Base-by-base conservation (phyloP, 2,329 filamentous ascomycete genomes). In the Pseudopithomyces maydicus region DNA sequence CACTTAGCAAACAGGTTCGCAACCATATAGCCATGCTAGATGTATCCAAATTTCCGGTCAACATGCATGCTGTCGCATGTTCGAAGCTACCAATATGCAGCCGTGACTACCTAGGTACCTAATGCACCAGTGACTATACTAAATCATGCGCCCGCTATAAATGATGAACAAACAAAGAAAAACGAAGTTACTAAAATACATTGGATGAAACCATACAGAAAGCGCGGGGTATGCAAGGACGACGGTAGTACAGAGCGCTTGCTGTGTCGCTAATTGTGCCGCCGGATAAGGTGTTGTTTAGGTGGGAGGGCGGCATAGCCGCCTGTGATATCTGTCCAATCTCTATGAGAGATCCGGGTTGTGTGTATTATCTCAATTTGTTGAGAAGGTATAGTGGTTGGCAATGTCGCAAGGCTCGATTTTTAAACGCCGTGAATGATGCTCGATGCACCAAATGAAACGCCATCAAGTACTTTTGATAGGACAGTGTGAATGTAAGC, bases 171-270 rank as follows among this genome's bases (percentile, higher is more conserved):
- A 52, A 58, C 62, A 62, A 57, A 54, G 59, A 42, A 44, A 63
- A 47, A 51, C 53, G 51, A 51, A 22, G 11, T 19, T 48, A 19
- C 32, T 62, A 56, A 44, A 58, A 58, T 59, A 59, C 56, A 59
- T 47, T 50, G 39, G 39, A 41, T 48, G 29, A 32, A 26, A 35
- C 45, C 36, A 52, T 55, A 54, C 49, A 54, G 35, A 38, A 43
- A 41, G 41, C 42, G 46, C 49, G 52, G 59, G 61, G 52, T 62
- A 62, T 64, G 57, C 56, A 53, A 52, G 41, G 57, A 58, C 44
- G 41, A 56, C 54, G 58, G 60, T 67, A 48, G 54, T 63, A 67
- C 59, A 65, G 55, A 65, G 64, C 67, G 65, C 62, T 66, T 69
- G 62, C 55, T 57, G 58, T 54, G 41, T 56, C 39, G 59, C 57